Base-by-base conservation (phyloP, 257 asterid genomes). In the Plectranthus barbatus region DNA sequence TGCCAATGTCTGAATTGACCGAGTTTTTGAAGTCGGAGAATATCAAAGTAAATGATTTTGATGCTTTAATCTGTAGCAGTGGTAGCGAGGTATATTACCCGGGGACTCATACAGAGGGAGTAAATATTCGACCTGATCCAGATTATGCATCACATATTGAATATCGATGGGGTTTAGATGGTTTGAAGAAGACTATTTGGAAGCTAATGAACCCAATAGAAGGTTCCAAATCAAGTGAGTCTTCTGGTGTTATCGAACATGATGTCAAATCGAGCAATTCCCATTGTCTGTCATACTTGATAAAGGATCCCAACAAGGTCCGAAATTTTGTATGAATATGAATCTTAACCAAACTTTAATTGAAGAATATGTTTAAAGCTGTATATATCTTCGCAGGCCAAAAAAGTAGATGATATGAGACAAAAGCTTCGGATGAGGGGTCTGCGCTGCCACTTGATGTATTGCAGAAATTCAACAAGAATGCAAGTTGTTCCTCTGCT, bases 371-470 rank as follows among this genome's bases (percentile, higher is more conserved):
- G 45, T 71, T 36, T 14, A 20, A 26, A 11, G 33, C 24, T 56
- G 47, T 21, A 14, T 23, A 8, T 21, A 5, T 53, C 48, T 60
- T 23, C 11, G 69, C 77, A 90, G 97, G 95, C 86, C 1, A 86
- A 72, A 63, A 91, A 82, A 76, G 91, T 88, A 4, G 96, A 91
- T 60, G 86, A 84, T 53, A 68, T 91, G 90, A 84, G 95, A 77
- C 95, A 87, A 64, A 88, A 86, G 77, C 91, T 91, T 42, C 73
- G 97, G 77, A 91, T 85, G 83, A 83, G 97, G 48, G 96, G 96
- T 20, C 85, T 88, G 0, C 90, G 95, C 24, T 88, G 96, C 79
- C 93, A 91, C 71, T 62, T 87, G 68, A 88, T 91, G 92, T 91
- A 84, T 50, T 85, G 94, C 80, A 81, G 96, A 78, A 86, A 84